Percentiles rank a stretch among this genome's conserved stretches.
Evolutionary conservation across 192 early-diverging fungal genomes (phyloP).

Genomic region (Glomus cerebriforme): DNA sequence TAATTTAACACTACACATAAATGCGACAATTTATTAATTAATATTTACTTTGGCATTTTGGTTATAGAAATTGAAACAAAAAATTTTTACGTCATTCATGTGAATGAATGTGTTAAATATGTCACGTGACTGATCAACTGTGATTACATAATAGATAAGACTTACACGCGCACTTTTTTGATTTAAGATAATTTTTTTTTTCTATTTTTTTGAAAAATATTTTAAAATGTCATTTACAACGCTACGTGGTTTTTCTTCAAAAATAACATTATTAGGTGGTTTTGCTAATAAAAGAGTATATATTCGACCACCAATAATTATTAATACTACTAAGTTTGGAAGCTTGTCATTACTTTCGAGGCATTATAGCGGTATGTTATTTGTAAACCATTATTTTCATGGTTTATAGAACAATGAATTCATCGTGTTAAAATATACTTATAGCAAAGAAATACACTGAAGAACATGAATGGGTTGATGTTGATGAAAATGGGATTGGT

Average conservation of each 20-base stretch:
- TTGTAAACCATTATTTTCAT: background rate
- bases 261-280: background rate
- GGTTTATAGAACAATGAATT: background rate
- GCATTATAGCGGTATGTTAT: background rate
- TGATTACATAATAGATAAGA: too few species aligned
- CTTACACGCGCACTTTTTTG: too few species aligned
- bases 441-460: slow-evolving; percentile 57
- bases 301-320: background rate
- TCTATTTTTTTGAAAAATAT: background rate
- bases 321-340: background rate
- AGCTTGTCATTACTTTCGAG: background rate
- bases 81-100: too few species aligned
- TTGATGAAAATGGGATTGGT: slow-evolving; percentile 73
- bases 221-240: background rate
- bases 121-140: too few species aligned
- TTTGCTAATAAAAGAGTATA: background rate
- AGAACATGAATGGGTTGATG: slow-evolving; percentile 92
- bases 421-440: background rate
- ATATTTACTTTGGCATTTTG: slow-evolving; percentile 20
- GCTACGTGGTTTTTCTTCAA: background rate
- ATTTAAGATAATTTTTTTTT: too few species aligned
- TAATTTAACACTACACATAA: too few species aligned
- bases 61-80: too few species aligned
- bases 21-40: background rate
- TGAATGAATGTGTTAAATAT: too few species aligned